Percentiles rank a stretch among this genome's conserved stretches.
phyloP scores from a whole-genome alignment of 1,284 basidiomycete genomes.

The Tilletia caries region DNA sequence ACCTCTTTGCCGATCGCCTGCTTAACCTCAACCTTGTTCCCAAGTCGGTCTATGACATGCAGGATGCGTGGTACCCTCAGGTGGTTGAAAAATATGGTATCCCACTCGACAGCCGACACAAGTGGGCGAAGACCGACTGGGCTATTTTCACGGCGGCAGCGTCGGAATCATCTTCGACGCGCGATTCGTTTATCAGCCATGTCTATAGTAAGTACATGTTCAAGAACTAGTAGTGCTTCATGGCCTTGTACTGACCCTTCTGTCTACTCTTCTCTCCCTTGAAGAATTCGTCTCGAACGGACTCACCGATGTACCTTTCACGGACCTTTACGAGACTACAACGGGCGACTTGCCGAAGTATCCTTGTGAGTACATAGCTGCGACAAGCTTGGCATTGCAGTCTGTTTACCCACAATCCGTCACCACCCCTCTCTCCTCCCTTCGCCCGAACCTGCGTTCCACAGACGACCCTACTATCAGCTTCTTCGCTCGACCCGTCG shows the following conservation, averaged over 20 bases:
- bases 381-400: neutral
- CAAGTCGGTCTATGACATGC: constrained; percentile 47
- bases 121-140: constrained; percentile 54
- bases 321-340: too few relatives aligned
- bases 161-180: constrained; percentile 29
- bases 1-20: constrained; percentile 49
- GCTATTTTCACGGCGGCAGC: constrained; percentile 51
- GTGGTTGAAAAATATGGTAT: constrained; percentile 46
- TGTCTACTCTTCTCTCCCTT: too few relatives aligned
- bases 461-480: neutral
- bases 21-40: constrained; percentile 50
- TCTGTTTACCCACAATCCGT: neutral
- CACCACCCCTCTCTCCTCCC: neutral
- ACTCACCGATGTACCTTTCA: too few relatives aligned
- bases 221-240: too few relatives aligned
- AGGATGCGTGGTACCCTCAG: constrained; percentile 44
- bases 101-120: constrained; percentile 50
- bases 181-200: constrained; percentile 47
- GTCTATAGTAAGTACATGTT: constrained; percentile 36
- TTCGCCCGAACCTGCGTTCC: too few relatives aligned
- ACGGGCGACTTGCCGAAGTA: constrained; percentile 32
- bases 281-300: too few relatives aligned
- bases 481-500: constrained; percentile 52
- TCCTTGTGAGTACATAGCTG: constrained; percentile 16
- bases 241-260: too few relatives aligned